Evolutionary conservation across 2,329 filamentous ascomycete species (phyloP).

Genomic region (Aspergillus glaucus): DNA sequence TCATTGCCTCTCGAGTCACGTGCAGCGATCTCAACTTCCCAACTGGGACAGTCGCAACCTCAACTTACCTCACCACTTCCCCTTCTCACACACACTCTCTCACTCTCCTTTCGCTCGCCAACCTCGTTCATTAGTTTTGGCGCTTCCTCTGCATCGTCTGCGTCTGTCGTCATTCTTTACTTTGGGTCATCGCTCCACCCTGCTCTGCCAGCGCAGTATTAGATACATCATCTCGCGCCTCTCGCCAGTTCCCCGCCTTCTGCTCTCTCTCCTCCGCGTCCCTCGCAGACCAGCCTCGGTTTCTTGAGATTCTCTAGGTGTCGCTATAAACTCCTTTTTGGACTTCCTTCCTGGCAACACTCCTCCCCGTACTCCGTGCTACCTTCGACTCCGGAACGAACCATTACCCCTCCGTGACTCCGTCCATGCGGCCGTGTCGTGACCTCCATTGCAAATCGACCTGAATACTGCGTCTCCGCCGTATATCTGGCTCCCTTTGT

Average conservation of each 20-base stretch:
- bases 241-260: not conserved
- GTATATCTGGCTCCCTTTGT: not conserved
- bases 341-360: not conserved
- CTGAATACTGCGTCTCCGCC: not conserved
- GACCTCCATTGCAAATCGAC: not conserved
- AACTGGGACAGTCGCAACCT: conserved; percentile 1
- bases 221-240: not conserved
- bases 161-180: not conserved
- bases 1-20: not conserved
- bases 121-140: not conserved
- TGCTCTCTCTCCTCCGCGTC: not conserved
- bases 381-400: not conserved
- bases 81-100: conserved; percentile 1
- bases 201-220: not conserved
- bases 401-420: not conserved
- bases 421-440: conserved; percentile 11
- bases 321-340: not conserved
- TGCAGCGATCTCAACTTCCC: too few species aligned
- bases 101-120: not conserved
- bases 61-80: not conserved
- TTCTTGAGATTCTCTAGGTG: not conserved
- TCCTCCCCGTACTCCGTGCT: not conserved
- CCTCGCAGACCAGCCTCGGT: not conserved
- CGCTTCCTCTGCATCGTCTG: not conserved
- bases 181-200: not conserved